Base-by-base conservation (phyloP, 768 basidiomycete species). In the Boletellus emodensis region DNA sequence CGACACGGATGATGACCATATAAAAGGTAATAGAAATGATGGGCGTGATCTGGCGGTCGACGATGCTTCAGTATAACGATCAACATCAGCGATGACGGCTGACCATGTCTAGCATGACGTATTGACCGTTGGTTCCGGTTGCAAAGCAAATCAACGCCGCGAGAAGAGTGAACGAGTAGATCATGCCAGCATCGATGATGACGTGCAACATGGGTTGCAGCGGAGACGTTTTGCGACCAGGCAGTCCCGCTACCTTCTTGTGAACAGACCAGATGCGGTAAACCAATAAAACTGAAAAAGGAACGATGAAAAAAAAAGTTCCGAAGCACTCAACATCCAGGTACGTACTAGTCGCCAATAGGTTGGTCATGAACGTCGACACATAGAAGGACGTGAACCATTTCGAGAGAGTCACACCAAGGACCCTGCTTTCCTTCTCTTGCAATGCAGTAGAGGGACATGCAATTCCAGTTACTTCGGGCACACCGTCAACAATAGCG, bases 11-110 rank as follows among this genome's bases (percentile, higher is more conserved):
- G 47, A 72, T 69, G 52, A 72, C 68, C 66, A 71, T 66, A 56
- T 68, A 68, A 58, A 70, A 72, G 0, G 67, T 64, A 55, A 72
- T 71, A 9, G 63, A 66, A 51, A 71, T 71, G 44, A 70, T 69
- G n/a, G 67, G 69, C 8, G 64, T 62, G 33, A 65, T 59, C 66
- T 68, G 36, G 36, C 24, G 17, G 24, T 40, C 22, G 22, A 9
- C 12, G 15, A 26, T 2, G 22, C 28, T 28, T 43, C 30, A 44
- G 22, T 36, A 18, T 5, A 15, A 44, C 11, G 24, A 44, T 39
- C 13, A 11, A 11, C 28, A 28, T 28, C 9, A 15, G 30, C 12
- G 5, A 7, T n/a, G 10, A n/a, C 13, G 20, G 48, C 60, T 57
- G 10, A 69, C 68, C 55, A 68, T 62, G 51, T 71, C 67, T 34